phyloP scores from a whole-genome alignment of 1,284 basidiomycete species.

The Tremellales sp. region DNA sequence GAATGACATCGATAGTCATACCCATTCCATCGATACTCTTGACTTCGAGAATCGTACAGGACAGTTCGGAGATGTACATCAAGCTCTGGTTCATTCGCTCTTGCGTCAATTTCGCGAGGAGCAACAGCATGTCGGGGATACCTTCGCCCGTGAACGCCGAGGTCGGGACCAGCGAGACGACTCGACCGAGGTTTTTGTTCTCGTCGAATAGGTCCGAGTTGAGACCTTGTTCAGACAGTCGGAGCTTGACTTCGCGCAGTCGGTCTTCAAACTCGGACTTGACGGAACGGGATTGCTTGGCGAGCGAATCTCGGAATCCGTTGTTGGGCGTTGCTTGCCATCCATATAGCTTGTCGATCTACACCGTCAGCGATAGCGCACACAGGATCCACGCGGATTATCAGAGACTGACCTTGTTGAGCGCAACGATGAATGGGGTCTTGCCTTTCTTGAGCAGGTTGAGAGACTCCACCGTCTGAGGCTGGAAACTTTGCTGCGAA shows the following conservation, averaged over 20 bases:
- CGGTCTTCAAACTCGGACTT: conserved; percentile 93
- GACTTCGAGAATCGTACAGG: conserved; percentile 99
- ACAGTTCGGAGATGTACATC: conserved; percentile 97
- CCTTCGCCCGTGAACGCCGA: conserved; percentile 98
- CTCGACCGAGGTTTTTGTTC: conserved; percentile 91
- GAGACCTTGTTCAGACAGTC: conserved; percentile 95
- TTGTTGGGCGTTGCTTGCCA: conserved; percentile 90
- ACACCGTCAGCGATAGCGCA: conserved; percentile 11
- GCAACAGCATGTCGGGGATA: conserved; percentile 99
- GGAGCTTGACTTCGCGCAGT: conserved; percentile 75
- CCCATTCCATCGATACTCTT: conserved; percentile 98
- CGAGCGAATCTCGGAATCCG: conserved; percentile 86
- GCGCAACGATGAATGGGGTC: conserved; percentile 97
- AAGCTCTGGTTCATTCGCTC: conserved; percentile 95
- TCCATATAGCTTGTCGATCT: conserved; percentile 97
- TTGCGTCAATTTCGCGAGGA: conserved; percentile 95
- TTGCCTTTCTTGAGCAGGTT: conserved; percentile 88
- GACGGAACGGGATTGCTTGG: conserved; percentile 75
- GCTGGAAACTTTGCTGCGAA: conserved; percentile 91
- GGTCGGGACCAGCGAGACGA: conserved; percentile 95
- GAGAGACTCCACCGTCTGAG: conserved; percentile 94
- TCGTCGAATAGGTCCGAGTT: conserved; percentile 96
- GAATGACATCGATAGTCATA: conserved; percentile 95
- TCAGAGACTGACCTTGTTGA: conserved; percentile 85
- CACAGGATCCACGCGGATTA: no score